phyloP scores from a whole-genome alignment of 2,329 filamentous ascomycete genomes.

The Alternaria solani region DNA sequence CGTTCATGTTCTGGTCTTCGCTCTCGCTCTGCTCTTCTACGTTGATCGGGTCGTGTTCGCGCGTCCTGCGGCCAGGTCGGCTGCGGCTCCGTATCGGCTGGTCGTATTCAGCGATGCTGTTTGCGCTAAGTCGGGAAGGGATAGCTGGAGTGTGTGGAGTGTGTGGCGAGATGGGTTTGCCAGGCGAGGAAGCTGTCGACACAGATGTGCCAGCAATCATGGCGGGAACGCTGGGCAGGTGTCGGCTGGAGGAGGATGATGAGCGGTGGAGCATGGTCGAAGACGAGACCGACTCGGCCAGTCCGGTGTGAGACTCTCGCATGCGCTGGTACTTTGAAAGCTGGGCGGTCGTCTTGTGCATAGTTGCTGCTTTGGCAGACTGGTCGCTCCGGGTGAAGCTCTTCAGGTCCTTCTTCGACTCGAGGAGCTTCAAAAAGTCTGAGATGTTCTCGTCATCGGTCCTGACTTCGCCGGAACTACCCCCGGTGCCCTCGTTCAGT shows the following conservation, averaged over 20 bases:
- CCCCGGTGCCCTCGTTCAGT: slow-evolving; percentile 73
- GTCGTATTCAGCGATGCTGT: slow-evolving; percentile 79
- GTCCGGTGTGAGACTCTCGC: slow-evolving; percentile 84
- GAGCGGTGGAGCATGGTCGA: slow-evolving; percentile 86
- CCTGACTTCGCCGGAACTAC: slow-evolving; percentile 69
- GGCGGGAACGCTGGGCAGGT: slow-evolving; percentile 70
- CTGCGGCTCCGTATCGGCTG: slow-evolving; percentile 45
- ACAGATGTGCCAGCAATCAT: slow-evolving; percentile 72
- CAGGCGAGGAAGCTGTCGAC: slow-evolving; percentile 87
- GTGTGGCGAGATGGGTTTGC: slow-evolving; percentile 85
- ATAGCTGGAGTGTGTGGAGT: slow-evolving; percentile 94
- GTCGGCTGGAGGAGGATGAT: slow-evolving; percentile 78
- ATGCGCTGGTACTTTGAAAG: slow-evolving; percentile 87
- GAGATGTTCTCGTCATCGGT: slow-evolving; percentile 93
- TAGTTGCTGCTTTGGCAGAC: slow-evolving; percentile 68
- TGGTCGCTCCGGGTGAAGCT: slow-evolving; percentile 75
- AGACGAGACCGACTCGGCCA: slow-evolving; percentile 93
- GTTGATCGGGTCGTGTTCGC: slow-evolving; percentile 38
- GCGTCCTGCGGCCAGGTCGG: slow-evolving; percentile 43
- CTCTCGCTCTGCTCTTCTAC: slow-evolving; percentile 39
- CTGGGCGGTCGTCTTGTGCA: slow-evolving; percentile 79
- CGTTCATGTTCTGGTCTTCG: slow-evolving; percentile 63
- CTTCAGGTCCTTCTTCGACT: slow-evolving; percentile 84
- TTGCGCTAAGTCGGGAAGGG: slow-evolving; percentile 89
- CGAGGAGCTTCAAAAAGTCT: slow-evolving; percentile 88